These are phyloP conservation scores for Fusarium secorum DNA, from an alignment of 2,329 filamentous ascomycete genomes.

Conservation along the genomic window DNA sequence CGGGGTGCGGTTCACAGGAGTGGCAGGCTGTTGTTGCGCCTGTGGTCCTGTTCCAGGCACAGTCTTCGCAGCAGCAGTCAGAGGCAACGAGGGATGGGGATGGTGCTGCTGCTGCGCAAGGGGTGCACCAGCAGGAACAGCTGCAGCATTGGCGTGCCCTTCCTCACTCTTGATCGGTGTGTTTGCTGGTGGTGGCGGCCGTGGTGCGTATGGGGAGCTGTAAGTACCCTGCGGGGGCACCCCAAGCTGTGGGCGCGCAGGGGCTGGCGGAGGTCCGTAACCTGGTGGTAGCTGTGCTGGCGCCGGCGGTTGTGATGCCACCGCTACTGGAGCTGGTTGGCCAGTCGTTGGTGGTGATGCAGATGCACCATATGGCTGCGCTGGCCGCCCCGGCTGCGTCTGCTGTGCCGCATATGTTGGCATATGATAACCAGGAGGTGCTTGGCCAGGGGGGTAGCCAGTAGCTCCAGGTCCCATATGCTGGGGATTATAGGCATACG, in stretches of 20 bases:
- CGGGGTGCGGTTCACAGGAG: constrained; percentile 36
- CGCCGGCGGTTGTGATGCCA: constrained; percentile 44
- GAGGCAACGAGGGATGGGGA: constrained; percentile 12
- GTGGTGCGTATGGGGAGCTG: constrained; percentile 50
- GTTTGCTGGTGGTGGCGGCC: constrained; percentile 44
- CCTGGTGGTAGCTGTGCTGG: constrained; percentile 47
- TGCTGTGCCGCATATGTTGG: constrained; percentile 46
- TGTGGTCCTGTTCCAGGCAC: constrained; percentile 26
- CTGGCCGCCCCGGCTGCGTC: constrained; percentile 41
- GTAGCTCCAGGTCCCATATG: constrained; percentile 46
- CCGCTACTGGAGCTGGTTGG: constrained; percentile 34
- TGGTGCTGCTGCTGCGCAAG: constrained; percentile 17
- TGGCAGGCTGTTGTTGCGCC: constrained; percentile 24
- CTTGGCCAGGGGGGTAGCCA: constrained; percentile 48
- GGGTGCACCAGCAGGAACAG: background rate
- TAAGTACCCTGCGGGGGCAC: constrained; percentile 46
- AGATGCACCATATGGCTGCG: constrained; percentile 43
- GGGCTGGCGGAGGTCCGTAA: constrained; percentile 49
- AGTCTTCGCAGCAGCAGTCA: constrained; percentile 30
- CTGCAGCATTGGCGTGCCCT: constrained; percentile 24
- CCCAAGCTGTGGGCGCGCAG: constrained; percentile 46
- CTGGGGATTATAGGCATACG: constrained; percentile 47
- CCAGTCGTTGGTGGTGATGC: constrained; percentile 40
- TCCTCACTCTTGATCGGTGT: constrained; percentile 44
- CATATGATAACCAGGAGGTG: constrained; percentile 47